Percentiles rank a stretch among this genome's conserved stretches.
phyloP scores from a whole-genome alignment of 768 basidiomycete species.

The Leccinum disarticulatum region DNA sequence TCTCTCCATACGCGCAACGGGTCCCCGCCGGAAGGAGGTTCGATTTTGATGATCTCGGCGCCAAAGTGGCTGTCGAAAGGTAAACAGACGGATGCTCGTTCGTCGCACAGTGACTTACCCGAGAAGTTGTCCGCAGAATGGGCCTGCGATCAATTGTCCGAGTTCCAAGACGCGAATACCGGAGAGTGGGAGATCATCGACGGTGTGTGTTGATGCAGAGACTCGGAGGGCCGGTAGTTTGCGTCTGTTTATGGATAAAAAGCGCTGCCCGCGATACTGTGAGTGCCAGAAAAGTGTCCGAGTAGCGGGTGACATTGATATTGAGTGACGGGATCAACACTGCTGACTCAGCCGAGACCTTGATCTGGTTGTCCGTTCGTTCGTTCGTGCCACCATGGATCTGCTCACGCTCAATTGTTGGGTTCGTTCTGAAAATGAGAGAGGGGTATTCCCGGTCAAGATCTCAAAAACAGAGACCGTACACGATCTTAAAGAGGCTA shows the following conservation, averaged over 20 bases:
- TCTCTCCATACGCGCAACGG: constrained; percentile 72
- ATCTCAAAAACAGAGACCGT: background rate
- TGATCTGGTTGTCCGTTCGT: no score
- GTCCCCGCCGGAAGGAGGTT: constrained; percentile 62
- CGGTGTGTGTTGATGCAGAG: constrained; percentile 10
- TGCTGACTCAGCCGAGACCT: background rate
- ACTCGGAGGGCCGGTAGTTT: background rate
- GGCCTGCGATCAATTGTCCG: constrained; percentile 71
- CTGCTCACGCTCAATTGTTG: background rate
- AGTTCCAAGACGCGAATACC: constrained; percentile 67
- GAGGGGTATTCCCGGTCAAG: background rate
- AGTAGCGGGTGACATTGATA: no score
- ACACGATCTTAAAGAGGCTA: background rate
- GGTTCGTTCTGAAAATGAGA: background rate
- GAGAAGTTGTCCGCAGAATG: constrained; percentile 70
- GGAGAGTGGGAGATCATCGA: constrained; percentile 49
- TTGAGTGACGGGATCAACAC: no score
- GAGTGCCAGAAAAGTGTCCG: no score
- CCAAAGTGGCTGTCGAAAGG: constrained; percentile 57
- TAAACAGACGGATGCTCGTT: background rate
- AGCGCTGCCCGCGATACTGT: no score
- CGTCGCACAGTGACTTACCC: constrained; percentile 43
- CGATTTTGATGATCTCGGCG: constrained; percentile 72
- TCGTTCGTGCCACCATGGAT: no score
- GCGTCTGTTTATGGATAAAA: no score